A percentile compares a stretch with the other conserved stretches of the same genome.
phyloP scores from a whole-genome alignment of 371 early-diverging fungal species.

The Actinomucor elegans region DNA sequence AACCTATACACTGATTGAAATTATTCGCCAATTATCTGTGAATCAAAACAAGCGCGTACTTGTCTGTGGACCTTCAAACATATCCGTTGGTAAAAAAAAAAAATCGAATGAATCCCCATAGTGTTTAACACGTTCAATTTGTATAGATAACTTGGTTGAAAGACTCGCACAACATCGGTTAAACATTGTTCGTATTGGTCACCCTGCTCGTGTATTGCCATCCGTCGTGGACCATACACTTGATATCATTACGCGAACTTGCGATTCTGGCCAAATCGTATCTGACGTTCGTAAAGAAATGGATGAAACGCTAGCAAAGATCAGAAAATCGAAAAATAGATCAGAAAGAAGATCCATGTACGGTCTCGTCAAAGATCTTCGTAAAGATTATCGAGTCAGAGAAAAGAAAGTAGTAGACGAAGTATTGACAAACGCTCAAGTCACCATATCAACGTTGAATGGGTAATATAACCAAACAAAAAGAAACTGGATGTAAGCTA shows the following conservation, averaged over 20 bases:
- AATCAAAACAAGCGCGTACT: conserved; percentile 69
- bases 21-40: conserved; percentile 77
- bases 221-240: conserved; percentile 70
- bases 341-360: conserved; percentile 70
- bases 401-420: conserved; percentile 72
- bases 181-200: conserved; percentile 83
- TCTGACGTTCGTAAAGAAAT: conserved; percentile 80
- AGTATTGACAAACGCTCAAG: conserved; percentile 61
- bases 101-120: neutral
- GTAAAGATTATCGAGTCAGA: conserved; percentile 71
- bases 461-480: too few relatives aligned
- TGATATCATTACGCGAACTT: conserved; percentile 67
- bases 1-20: conserved; percentile 88
- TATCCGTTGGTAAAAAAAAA: conserved; percentile 73
- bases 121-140: neutral
- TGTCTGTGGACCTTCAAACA: conserved; percentile 95
- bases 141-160: conserved; percentile 79
- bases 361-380: conserved; percentile 66
- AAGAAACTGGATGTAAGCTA: too few relatives aligned
- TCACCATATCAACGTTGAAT: conserved; percentile 65
- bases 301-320: conserved; percentile 64
- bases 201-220: conserved; percentile 81
- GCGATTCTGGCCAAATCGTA: conserved; percentile 77
- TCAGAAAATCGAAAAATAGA: conserved; percentile 65
- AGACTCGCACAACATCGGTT: conserved; percentile 62